Evolutionary conservation across 768 basidiomycete species (phyloP), one percentile per base, ranked within the genome.

Genomic region (Kwoniella sp.): DNA sequence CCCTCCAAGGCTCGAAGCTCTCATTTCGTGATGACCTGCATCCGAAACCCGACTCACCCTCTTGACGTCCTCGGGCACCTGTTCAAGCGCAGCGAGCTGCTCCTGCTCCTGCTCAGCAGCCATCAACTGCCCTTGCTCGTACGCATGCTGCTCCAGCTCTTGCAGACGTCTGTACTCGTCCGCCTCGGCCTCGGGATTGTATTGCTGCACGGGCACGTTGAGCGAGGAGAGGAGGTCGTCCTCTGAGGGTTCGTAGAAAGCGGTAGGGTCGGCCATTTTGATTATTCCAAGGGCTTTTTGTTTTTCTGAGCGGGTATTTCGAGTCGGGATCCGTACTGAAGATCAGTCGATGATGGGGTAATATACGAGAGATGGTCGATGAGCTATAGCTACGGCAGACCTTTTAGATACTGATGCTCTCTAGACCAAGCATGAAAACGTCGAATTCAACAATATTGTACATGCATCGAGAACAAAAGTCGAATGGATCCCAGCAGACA

Each of bases 41-140:
- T 29, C 30, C 28, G n/a, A n/a, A n/a, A n/a, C 47, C 52, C n/a
- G 52, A 85, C 73, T 80, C 75, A 91, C 92, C 68, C 87, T 87
- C 84, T 93, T 94, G 61, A 93, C 93, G 51, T 88, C 88, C 80
- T 93, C 92, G 0, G 91, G 92, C 52, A 94, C 90, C 73, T 88
- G 86, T 0, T 90, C 83, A 79, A 93, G 87, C 1, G 90, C 91
- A 0, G 87, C 87, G 31, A 72, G 12, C 51, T 72, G 71, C 50
- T 57, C 61, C 57, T 72, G 67, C 63, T 72, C 72, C 45, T 61
- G 59, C 28, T 74, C 68, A 20, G 68, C 69, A 9, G 52, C 57
- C 66, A 59, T 63, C 60, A 63, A 57, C 63, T 31, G 61, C 38
- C 69, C 70, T 38, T 72, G 70, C 7, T 68, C 67, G 47, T 70